phyloP scores from a whole-genome alignment of 306 rosid genomes.

The Castanea sativa region DNA sequence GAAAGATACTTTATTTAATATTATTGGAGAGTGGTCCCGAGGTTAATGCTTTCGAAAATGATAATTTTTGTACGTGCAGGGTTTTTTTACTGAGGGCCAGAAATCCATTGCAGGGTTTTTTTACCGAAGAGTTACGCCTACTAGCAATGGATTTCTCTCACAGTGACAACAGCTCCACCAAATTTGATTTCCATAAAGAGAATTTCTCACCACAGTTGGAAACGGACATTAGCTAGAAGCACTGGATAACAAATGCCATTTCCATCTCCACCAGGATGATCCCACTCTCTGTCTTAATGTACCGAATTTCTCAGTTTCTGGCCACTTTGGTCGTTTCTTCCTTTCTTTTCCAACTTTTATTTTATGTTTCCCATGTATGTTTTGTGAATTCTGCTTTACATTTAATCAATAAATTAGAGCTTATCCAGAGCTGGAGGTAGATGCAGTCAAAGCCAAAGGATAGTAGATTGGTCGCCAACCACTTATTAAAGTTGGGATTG shows the following conservation, averaged over 20 bases:
- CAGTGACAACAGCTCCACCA: slow-evolving; percentile 37
- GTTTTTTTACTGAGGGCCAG: slow-evolving; percentile 65
- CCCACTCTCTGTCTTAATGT: neutral
- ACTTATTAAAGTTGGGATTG: neutral
- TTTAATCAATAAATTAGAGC: neutral
- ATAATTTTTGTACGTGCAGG: slow-evolving; percentile 32
- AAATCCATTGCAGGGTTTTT: slow-evolving; percentile 6
- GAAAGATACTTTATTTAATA: neutral
- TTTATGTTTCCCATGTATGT: neutral
- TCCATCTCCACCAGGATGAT: slow-evolving; percentile 13
- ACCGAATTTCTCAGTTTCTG: neutral
- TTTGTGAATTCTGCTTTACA: neutral
- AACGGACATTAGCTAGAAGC: neutral
- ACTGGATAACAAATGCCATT: neutral
- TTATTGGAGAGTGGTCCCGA: too few relatives aligned
- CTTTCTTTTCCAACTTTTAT: neutral
- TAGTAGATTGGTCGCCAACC: neutral
- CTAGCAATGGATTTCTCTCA: slow-evolving; percentile 52
- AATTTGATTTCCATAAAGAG: slow-evolving; percentile 52
- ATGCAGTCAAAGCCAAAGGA: neutral
- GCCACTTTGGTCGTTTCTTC: neutral
- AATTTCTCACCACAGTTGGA: slow-evolving; percentile 31
- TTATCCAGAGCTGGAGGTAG: neutral
- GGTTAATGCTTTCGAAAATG: neutral
- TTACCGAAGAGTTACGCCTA: slow-evolving; percentile 34